Conservation (phyloP, 345 rosid species). For the Combretum micranthum region DNA sequence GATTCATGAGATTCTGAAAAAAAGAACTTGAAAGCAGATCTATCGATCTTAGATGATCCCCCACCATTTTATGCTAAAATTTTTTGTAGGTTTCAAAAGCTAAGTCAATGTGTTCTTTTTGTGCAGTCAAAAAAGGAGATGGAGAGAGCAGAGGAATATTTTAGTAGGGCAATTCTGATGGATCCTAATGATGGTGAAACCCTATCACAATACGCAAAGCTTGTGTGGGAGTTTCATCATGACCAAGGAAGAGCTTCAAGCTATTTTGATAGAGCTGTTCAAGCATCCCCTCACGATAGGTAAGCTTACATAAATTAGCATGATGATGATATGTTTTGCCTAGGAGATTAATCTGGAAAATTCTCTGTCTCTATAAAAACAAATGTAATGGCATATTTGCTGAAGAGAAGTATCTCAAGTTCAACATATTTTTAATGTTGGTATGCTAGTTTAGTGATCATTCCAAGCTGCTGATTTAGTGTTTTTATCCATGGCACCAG, state of each 20-base stretch:
- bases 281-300: slow-evolving; percentile 49
- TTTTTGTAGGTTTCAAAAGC: not conserved
- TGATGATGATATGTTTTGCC: too few relatives aligned
- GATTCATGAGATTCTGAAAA: too few relatives aligned
- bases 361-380: too few relatives aligned
- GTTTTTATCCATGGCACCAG: slow-evolving; percentile 13
- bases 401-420: too few relatives aligned
- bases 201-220: slow-evolving; percentile 39
- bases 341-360: too few relatives aligned
- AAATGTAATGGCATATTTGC: too few relatives aligned
- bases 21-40: too few relatives aligned
- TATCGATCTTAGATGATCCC: too few relatives aligned
- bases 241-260: slow-evolving; percentile 33
- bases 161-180: slow-evolving; percentile 40
- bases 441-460: not conserved
- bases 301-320: not conserved
- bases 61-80: not conserved
- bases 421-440: not conserved
- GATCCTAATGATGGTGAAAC: slow-evolving; percentile 52
- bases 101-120: not conserved
- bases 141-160: slow-evolving; percentile 41
- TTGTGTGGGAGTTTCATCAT: slow-evolving; percentile 37
- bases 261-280: slow-evolving; percentile 44
- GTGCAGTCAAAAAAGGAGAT: slow-evolving; percentile 37
- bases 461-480: not conserved